A percentile compares a stretch with the other conserved stretches of the same genome.
Conservation (phyloP, 495 filamentous ascomycete genomes). For the Penicillium daleae region DNA sequence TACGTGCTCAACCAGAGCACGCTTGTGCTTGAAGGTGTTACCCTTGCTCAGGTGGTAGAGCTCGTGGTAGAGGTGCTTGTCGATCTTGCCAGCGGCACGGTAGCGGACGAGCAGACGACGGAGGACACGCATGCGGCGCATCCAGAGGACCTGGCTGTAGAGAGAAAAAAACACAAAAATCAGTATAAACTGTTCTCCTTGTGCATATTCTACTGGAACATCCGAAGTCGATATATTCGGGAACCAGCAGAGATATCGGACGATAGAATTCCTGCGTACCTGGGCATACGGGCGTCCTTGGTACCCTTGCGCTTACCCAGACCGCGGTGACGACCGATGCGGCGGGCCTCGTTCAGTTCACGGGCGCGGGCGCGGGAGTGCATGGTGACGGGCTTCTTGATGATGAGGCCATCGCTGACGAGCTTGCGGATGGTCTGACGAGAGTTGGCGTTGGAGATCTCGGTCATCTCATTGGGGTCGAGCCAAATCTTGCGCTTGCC, state of each 20-base stretch:
- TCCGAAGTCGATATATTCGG: neutral
- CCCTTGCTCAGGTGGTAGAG: slow-evolving; percentile 99
- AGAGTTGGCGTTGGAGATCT: slow-evolving; percentile 99
- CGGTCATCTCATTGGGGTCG: slow-evolving; percentile 98
- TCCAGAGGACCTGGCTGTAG: slow-evolving; percentile 91
- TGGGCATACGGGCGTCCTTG: slow-evolving; percentile 98
- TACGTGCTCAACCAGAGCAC: slow-evolving; percentile 99
- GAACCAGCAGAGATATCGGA: neutral
- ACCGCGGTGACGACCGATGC: slow-evolving; percentile 93
- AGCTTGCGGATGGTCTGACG: slow-evolving; percentile 99
- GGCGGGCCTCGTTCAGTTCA: slow-evolving; percentile 84
- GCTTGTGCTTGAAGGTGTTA: slow-evolving; percentile 99
- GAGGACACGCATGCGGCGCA: slow-evolving; percentile 98
- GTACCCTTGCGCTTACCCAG: slow-evolving; percentile 99
- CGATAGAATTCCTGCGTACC: slow-evolving; percentile 59
- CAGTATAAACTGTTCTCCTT: slow-evolving; percentile 20
- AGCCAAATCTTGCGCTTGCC: slow-evolving; percentile 99
- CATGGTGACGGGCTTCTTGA: slow-evolving; percentile 99
- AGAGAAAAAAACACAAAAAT: slow-evolving; percentile 18
- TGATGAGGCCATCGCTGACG: slow-evolving; percentile 99
- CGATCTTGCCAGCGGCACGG: slow-evolving; percentile 98
- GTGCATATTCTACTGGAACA: slow-evolving; percentile 6
- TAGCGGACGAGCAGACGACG: slow-evolving; percentile 99
- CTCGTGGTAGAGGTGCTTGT: slow-evolving; percentile 99
- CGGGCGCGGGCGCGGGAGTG: slow-evolving; percentile 96